Percentiles rank a stretch among this genome's conserved stretches.
Evolutionary conservation across 1,284 basidiomycete species (phyloP).

Genomic region (Austropuccinia psidii): DNA sequence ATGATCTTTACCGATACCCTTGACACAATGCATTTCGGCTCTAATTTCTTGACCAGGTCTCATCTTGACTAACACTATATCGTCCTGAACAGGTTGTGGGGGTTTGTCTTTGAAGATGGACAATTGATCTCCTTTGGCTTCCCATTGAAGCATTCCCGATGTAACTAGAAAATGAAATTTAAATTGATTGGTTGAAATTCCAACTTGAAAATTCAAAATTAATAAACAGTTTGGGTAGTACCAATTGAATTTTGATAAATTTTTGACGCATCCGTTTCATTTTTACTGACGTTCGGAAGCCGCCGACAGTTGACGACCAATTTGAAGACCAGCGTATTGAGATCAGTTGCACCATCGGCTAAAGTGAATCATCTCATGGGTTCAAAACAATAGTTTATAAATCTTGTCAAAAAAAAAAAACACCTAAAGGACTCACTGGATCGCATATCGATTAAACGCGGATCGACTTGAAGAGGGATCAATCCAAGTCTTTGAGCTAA

Average conservation of each 20-base stretch:
- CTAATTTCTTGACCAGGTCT: conserved; percentile 72
- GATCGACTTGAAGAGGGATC: conserved; percentile 80
- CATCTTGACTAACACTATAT: conserved; percentile 90
- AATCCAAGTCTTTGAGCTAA: conserved; percentile 83
- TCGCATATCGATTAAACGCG: conserved; percentile 53
- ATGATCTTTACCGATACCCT: conserved; percentile 91
- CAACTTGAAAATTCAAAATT: not conserved
- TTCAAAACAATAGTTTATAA: no score
- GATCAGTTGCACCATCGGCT: conserved; percentile 65
- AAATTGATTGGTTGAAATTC: not conserved
- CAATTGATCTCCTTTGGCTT: conserved; percentile 75
- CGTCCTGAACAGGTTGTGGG: conserved; percentile 66
- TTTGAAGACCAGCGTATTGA: conserved; percentile 85
- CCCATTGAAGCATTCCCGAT: conserved; percentile 72
- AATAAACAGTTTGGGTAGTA: conserved; percentile 18
- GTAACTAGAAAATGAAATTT: conserved; percentile 53
- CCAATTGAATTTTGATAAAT: conserved; percentile 62
- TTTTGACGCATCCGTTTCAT: conserved; percentile 58
- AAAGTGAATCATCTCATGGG: no score
- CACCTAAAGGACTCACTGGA: conserved; percentile 44
- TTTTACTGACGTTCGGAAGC: conserved; percentile 53
- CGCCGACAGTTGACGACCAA: conserved; percentile 66
- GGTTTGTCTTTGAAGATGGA: conserved; percentile 51
- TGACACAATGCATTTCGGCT: conserved; percentile 84
- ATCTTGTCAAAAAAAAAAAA: not conserved